These are phyloP conservation scores for Apiospora kogelbergensis DNA, from an alignment of 2,329 filamentous ascomycete species.

Conservation along the genomic window DNA sequence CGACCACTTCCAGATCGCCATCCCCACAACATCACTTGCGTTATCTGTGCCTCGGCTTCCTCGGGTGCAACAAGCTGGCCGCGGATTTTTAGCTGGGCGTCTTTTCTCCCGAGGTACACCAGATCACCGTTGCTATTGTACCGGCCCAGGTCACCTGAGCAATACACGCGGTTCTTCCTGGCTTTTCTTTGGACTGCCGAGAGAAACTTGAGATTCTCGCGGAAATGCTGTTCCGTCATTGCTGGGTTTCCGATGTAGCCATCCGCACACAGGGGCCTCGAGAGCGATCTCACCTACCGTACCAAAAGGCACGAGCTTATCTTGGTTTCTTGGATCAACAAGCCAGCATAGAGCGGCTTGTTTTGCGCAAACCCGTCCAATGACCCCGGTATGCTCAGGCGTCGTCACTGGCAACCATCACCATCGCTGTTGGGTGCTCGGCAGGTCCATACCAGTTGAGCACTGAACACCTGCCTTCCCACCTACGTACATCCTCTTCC, in stretches of 20 bases:
- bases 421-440: background rate
- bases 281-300: background rate
- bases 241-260: background rate
- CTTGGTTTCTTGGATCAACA: background rate
- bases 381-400: background rate
- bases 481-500: background rate
- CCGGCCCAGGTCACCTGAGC: slow-evolving; percentile 38
- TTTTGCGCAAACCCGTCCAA: background rate
- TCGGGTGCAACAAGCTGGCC: slow-evolving; percentile 48
- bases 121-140: slow-evolving; percentile 34
- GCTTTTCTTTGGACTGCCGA: background rate
- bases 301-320: background rate
- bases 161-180: slow-evolving; percentile 33
- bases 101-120: slow-evolving; percentile 44
- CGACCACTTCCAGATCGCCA: background rate
- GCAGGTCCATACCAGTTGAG: background rate
- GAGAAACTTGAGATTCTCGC: background rate
- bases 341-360: background rate
- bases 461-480: background rate
- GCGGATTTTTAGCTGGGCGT: slow-evolving; percentile 51
- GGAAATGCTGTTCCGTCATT: background rate
- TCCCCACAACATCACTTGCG: background rate
- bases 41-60: slow-evolving; percentile 11
- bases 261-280: background rate
- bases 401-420: background rate